phyloP scores from a whole-genome alignment of 108 stramenopile species.

The Discostella pseudostelligera region DNA sequence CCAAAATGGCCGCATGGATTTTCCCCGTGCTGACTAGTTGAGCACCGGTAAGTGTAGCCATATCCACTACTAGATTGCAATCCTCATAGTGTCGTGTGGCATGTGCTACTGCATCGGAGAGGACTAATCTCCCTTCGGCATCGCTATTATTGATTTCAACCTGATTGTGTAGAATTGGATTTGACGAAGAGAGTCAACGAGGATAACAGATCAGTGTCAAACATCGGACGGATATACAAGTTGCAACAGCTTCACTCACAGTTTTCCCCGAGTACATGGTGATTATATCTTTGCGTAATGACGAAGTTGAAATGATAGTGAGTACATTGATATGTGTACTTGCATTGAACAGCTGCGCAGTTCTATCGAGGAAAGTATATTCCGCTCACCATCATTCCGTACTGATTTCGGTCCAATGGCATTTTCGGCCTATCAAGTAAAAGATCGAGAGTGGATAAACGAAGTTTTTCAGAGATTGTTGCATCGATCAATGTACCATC shows the following conservation, averaged over 20 bases:
- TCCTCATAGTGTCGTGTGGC: slow-evolving; percentile 59
- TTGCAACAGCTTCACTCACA: slow-evolving; percentile 15
- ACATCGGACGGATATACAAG: neutral
- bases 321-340: no score
- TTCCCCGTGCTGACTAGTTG: slow-evolving; percentile 80
- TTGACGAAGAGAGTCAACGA: neutral
- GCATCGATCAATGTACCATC: no score
- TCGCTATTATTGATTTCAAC: slow-evolving; percentile 91
- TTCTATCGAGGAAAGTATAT: neutral
- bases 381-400: slow-evolving; percentile 54
- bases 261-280: slow-evolving; percentile 83
- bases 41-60: slow-evolving; percentile 91
- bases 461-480: no score
- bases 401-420: slow-evolving; percentile 68
- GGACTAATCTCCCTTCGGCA: slow-evolving; percentile 84
- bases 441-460: neutral
- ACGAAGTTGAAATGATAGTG: neutral
- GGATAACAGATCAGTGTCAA: neutral
- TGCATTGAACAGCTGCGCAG: no score
- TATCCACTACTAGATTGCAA: slow-evolving; percentile 28
- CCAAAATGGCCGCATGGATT: slow-evolving; percentile 70
- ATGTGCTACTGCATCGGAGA: slow-evolving; percentile 79
- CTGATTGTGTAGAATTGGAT: neutral
- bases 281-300: slow-evolving; percentile 59
- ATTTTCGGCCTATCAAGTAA: slow-evolving; percentile 57